These are phyloP conservation scores for Thamnidium elegans DNA, from an alignment of 192 early-diverging fungal genomes.

Conservation along the genomic window DNA sequence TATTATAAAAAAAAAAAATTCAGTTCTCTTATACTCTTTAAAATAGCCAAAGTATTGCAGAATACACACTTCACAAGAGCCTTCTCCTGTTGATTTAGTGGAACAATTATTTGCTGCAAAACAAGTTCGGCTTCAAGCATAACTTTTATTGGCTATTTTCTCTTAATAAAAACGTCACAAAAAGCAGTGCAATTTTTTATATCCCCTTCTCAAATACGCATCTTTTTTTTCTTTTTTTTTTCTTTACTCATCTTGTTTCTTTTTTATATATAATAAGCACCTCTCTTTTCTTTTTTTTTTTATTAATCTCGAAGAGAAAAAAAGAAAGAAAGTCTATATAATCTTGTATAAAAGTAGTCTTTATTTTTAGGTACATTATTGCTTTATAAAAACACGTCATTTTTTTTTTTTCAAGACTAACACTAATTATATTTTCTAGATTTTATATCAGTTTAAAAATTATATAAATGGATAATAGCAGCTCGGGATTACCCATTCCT, in stretches of 20 bases:
- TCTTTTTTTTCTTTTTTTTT: neutral
- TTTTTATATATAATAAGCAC: neutral
- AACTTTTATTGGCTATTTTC: neutral
- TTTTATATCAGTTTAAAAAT: neutral
- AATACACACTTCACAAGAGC: slow-evolving; percentile 19
- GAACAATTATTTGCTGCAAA: slow-evolving; percentile 31
- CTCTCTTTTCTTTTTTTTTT: neutral
- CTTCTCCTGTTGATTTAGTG: slow-evolving; percentile 27
- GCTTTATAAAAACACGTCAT: no score
- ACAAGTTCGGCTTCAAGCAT: neutral
- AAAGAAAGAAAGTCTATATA: neutral
- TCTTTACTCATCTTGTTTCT: neutral
- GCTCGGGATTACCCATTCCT: slow-evolving; percentile 3
- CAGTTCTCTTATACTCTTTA: neutral
- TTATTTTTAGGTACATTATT: no score
- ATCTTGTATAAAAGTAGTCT: no score
- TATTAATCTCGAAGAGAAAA: neutral
- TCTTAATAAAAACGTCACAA: no score
- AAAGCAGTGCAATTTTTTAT: neutral
- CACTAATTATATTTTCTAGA: no score
- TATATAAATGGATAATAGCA: neutral
- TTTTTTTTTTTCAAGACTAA: no score
- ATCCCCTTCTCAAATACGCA: neutral
- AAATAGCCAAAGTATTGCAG: slow-evolving; percentile 19
- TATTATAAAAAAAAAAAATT: neutral